Conservation (phyloP, 2,329 filamentous ascomycete genomes). For the Fusarium avenaceum region DNA sequence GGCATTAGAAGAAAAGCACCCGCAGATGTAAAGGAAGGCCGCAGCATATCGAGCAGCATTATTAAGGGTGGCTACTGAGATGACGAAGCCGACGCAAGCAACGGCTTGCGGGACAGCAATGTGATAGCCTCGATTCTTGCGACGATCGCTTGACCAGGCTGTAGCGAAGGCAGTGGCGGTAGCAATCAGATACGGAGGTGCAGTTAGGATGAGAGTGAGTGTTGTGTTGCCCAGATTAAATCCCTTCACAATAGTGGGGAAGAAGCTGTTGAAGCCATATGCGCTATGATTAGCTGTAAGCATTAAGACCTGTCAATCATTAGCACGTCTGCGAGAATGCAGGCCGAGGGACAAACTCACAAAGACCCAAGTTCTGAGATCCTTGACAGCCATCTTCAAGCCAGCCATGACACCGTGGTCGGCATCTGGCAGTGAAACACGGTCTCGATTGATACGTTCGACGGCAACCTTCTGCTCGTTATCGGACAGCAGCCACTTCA, state of each 20-base stretch:
- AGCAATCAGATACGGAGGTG: constrained; percentile 11
- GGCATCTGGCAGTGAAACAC: constrained; percentile 42
- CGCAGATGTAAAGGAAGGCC: constrained; percentile 41
- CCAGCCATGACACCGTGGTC: constrained; percentile 43
- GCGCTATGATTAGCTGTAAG: constrained; percentile 14
- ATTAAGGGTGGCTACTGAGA: constrained; percentile 43
- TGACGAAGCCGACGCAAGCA: constrained; percentile 40
- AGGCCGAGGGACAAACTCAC: background rate
- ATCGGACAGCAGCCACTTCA: constrained; percentile 43
- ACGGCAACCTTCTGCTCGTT: constrained; percentile 45
- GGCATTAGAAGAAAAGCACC: constrained; percentile 37
- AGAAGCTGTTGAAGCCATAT: constrained; percentile 24
- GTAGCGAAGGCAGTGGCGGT: constrained; percentile 28
- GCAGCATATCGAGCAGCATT: constrained; percentile 39
- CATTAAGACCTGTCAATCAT: constrained; percentile 3
- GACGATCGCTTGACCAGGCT: constrained; percentile 40
- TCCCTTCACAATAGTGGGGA: constrained; percentile 9
- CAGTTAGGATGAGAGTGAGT: constrained; percentile 2
- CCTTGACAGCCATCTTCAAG: constrained; percentile 41
- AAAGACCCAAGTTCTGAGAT: constrained; percentile 41
- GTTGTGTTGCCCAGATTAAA: constrained; percentile 14
- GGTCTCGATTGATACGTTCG: constrained; percentile 43
- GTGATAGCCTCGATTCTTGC: constrained; percentile 43
- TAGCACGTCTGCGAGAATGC: too few species aligned
- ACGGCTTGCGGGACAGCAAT: constrained; percentile 34